phyloP scores from a whole-genome alignment of 176 grass and related monocot species.

The Oryza meyeriana region DNA sequence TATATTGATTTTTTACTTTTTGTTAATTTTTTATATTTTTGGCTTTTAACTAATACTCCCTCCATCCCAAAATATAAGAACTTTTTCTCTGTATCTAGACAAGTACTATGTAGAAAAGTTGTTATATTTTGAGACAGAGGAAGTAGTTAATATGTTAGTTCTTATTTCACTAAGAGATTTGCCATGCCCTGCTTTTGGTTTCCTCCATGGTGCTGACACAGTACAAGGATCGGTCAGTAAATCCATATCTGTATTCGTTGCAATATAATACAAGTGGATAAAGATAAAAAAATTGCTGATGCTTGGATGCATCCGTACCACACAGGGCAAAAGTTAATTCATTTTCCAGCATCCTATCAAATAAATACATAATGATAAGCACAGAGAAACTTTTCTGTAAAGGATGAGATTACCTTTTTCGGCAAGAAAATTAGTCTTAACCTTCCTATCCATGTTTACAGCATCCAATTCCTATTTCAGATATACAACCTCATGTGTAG shows the following conservation, averaged over 20 bases:
- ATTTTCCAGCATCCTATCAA: not conserved
- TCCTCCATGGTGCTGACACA: not conserved
- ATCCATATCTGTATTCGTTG: not conserved
- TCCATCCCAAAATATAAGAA: too few species aligned
- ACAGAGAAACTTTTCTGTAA: not conserved
- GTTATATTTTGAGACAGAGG: too few species aligned
- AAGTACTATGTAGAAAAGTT: too few species aligned
- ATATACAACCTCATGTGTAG: slow-evolving; percentile 33
- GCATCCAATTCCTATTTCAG: slow-evolving; percentile 10
- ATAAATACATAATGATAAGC: not conserved
- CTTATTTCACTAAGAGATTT: not conserved
- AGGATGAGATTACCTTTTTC: slow-evolving; percentile 41
- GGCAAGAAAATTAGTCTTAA: slow-evolving; percentile 23
- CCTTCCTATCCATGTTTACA: slow-evolving; percentile 26
- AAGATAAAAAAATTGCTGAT: not conserved
- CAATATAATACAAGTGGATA: not conserved
- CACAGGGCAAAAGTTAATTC: not conserved
- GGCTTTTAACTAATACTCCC: not conserved
- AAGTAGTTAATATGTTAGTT: not conserved
- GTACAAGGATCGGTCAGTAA: not conserved
- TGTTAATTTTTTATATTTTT: not conserved
- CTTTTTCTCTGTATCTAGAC: too few species aligned
- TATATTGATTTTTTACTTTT: not conserved
- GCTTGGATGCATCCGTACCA: not conserved
- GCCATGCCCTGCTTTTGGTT: not conserved